phyloP scores from a whole-genome alignment of 768 basidiomycete species.

The Gloeostereum incarnatum region DNA sequence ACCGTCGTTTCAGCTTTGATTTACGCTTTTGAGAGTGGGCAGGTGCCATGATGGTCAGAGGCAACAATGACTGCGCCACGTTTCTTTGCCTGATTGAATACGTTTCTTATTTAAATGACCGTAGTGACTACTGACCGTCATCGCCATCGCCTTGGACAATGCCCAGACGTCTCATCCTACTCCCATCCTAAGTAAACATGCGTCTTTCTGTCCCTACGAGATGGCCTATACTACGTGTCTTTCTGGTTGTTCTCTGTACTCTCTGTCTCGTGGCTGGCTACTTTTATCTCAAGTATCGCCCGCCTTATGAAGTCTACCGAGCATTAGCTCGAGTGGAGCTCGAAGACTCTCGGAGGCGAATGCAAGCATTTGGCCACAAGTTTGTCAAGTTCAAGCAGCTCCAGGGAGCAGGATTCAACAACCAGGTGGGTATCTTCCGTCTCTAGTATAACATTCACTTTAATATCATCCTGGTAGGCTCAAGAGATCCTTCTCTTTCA shows the following conservation, averaged over 20 bases:
- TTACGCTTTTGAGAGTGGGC: not conserved
- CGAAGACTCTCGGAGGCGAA: slow-evolving; percentile 17
- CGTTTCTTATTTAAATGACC: too few species aligned
- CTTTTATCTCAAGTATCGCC: slow-evolving; percentile 23
- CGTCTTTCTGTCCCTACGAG: not conserved
- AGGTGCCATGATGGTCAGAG: not conserved
- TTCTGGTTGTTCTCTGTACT: not conserved
- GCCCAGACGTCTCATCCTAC: too few species aligned
- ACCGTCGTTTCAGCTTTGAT: not conserved
- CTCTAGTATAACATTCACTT: slow-evolving; percentile 1
- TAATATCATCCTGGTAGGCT: slow-evolving; percentile 17
- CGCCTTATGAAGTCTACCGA: slow-evolving; percentile 29
- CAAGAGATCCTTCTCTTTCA: slow-evolving; percentile 38
- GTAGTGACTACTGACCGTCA: too few species aligned
- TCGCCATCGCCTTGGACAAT: too few species aligned
- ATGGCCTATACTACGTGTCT: not conserved
- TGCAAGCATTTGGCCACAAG: slow-evolving; percentile 19
- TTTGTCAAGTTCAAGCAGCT: slow-evolving; percentile 36
- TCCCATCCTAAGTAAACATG: too few species aligned
- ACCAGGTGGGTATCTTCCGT: slow-evolving; percentile 23
- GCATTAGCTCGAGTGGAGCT: slow-evolving; percentile 19
- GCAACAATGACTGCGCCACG: too few species aligned
- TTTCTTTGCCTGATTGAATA: too few species aligned
- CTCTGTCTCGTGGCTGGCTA: slow-evolving; percentile 2
- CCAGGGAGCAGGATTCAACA: slow-evolving; percentile 40